A percentile compares a stretch with the other conserved stretches of the same genome.
Evolutionary conservation across 2,329 filamentous ascomycete genomes (phyloP).

Genomic region (Ophiocordyceps camponoti-saundersi): DNA sequence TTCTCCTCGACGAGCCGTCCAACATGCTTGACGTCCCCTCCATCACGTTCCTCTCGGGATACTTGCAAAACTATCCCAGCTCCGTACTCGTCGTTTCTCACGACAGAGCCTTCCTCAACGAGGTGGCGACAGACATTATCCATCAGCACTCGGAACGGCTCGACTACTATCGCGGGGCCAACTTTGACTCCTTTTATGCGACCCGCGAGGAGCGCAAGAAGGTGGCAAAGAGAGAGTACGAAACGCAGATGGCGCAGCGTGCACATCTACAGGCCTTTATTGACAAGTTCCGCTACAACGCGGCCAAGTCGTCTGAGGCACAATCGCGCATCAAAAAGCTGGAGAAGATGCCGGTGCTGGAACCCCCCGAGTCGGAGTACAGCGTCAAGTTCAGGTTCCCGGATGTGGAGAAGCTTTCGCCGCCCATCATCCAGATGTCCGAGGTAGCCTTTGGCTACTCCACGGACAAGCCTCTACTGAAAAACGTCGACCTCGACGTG

Average conservation of each 20-base stretch:
- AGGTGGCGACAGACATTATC: slow-evolving; percentile 97
- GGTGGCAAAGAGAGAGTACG: slow-evolving; percentile 91
- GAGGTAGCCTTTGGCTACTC: slow-evolving; percentile 82
- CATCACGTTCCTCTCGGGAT: slow-evolving; percentile 93
- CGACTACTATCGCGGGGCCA: slow-evolving; percentile 96
- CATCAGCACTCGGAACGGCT: slow-evolving; percentile 94
- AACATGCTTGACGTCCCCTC: slow-evolving; percentile 99
- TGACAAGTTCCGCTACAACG: slow-evolving; percentile 99
- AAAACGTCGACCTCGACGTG: slow-evolving; percentile 83
- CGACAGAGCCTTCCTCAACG: slow-evolving; percentile 97
- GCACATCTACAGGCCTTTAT: slow-evolving; percentile 95
- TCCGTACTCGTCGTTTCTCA: slow-evolving; percentile 94
- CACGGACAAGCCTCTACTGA: slow-evolving; percentile 61
- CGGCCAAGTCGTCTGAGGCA: slow-evolving; percentile 93
- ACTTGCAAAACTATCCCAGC: slow-evolving; percentile 84
- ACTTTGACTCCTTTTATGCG: slow-evolving; percentile 94
- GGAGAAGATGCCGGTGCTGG: slow-evolving; percentile 87
- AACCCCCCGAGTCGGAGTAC: slow-evolving; percentile 85
- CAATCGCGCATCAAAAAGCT: slow-evolving; percentile 98
- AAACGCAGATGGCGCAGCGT: slow-evolving; percentile 90
- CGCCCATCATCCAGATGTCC: slow-evolving; percentile 95
- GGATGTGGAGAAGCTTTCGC: slow-evolving; percentile 91
- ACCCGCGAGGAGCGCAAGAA: slow-evolving; percentile 95
- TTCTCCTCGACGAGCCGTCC: slow-evolving; percentile 95
- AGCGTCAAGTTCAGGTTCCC: slow-evolving; percentile 94